Conservation (phyloP, 2,329 filamentous ascomycete genomes). For the Neofusicoccum cordaticola region DNA sequence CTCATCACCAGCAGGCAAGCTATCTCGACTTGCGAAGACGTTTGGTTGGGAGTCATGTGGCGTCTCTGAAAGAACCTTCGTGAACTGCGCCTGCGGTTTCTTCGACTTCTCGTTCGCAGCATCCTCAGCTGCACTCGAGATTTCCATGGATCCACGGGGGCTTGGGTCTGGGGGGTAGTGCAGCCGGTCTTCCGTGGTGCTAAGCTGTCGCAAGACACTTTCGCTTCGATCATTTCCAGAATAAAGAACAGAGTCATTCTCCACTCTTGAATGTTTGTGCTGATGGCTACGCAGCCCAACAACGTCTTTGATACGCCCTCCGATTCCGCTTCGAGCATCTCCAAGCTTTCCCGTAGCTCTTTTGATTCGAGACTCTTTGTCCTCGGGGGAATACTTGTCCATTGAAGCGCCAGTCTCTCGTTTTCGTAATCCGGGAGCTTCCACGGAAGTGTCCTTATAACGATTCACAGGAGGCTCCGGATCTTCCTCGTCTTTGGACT, state of each 20-base stretch:
- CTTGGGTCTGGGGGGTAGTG: constrained; percentile 3
- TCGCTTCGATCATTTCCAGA: constrained; percentile 2
- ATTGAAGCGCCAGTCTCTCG: constrained; percentile 24
- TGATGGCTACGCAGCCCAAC: constrained; percentile 58
- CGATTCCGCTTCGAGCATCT: constrained; percentile 78
- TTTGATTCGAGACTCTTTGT: constrained; percentile 53
- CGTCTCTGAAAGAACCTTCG: constrained; percentile 34
- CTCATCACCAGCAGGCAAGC: constrained; percentile 20
- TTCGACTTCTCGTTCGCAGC: background rate
- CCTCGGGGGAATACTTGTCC: constrained; percentile 10
- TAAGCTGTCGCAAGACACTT: background rate
- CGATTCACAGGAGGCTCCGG: constrained; percentile 47
- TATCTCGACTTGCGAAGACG: constrained; percentile 23
- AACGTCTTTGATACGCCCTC: constrained; percentile 74
- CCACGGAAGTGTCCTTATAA: constrained; percentile 49
- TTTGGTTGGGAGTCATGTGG: constrained; percentile 29
- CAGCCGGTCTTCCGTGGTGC: background rate
- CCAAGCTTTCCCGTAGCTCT: constrained; percentile 75
- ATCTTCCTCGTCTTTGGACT: constrained; percentile 57
- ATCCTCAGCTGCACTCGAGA: constrained; percentile 13
- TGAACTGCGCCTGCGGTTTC: constrained; percentile 3
- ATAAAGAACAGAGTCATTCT: constrained; percentile 31
- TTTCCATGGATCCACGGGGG: constrained; percentile 11
- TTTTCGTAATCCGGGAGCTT: constrained; percentile 27
- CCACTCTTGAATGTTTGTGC: constrained; percentile 38